Conservation (phyloP, 2,329 filamentous ascomycete genomes). For the Chaetomiaceae sp. region DNA sequence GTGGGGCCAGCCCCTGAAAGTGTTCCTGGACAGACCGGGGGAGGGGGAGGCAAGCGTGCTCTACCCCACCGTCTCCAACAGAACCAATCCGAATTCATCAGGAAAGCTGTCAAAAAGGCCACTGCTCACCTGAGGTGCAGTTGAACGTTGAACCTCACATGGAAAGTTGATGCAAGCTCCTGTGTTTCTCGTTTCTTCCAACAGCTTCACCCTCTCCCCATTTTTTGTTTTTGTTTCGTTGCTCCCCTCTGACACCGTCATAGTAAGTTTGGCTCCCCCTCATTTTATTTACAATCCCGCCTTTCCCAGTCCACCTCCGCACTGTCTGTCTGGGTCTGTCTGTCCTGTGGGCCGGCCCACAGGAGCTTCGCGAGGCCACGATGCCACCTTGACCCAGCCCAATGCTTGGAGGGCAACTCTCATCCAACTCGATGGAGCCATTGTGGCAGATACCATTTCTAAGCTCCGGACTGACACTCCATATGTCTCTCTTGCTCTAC, state of each 20-base stretch:
- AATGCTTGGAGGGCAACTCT: too few relatives aligned
- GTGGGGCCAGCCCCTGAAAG: conserved; percentile 17
- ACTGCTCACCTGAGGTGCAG: conserved; percentile 11
- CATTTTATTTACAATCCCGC: too few relatives aligned
- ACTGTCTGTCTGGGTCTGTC: too few relatives aligned
- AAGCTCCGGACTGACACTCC: too few relatives aligned
- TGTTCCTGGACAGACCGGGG: conserved; percentile 7
- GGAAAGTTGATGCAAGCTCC: not conserved
- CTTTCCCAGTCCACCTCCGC: too few relatives aligned
- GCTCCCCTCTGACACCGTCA: not conserved
- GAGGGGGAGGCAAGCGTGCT: too few relatives aligned
- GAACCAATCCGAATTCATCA: conserved; percentile 19
- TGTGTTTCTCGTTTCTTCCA: not conserved
- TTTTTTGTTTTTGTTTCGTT: not conserved
- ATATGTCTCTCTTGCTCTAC: too few relatives aligned
- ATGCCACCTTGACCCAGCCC: not conserved
- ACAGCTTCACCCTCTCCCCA: not conserved
- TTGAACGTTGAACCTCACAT: not conserved
- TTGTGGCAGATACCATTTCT: too few relatives aligned
- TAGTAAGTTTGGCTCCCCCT: not conserved
- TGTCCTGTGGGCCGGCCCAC: too few relatives aligned
- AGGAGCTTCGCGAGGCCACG: not conserved
- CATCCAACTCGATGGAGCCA: not conserved
- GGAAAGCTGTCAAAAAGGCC: conserved; percentile 28
- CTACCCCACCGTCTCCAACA: conserved; percentile 23